Evolutionary conservation across 176 grass and related monocot species (phyloP).

Genomic region (Canna indica): DNA sequence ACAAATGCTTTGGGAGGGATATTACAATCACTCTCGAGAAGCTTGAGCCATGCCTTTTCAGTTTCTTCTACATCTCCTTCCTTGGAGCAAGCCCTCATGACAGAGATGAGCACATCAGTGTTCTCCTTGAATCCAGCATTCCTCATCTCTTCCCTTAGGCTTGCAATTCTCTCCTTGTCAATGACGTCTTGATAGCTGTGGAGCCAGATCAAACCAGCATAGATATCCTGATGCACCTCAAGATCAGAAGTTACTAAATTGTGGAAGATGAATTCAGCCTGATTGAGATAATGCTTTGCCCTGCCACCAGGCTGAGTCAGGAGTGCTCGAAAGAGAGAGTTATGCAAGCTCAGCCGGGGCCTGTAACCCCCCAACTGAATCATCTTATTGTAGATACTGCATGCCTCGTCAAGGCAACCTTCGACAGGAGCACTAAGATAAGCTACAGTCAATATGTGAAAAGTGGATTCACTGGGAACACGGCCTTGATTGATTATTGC

Average conservation of each 20-base stretch:
- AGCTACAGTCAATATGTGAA: slow-evolving; percentile 72
- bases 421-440: slow-evolving; percentile 55
- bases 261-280: slow-evolving; percentile 84
- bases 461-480: slow-evolving; percentile 82
- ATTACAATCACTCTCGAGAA: slow-evolving; percentile 48
- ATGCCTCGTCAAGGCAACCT: slow-evolving; percentile 60
- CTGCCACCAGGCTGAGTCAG: slow-evolving; percentile 62
- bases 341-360: slow-evolving; percentile 69
- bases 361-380: slow-evolving; percentile 75
- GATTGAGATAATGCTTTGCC: slow-evolving; percentile 68
- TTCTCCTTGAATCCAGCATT: slow-evolving; percentile 46
- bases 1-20: slow-evolving; percentile 71
- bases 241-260: slow-evolving; percentile 69
- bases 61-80: slow-evolving; percentile 71
- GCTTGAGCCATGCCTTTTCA: slow-evolving; percentile 56
- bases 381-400: slow-evolving; percentile 92
- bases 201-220: slow-evolving; percentile 84
- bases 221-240: slow-evolving; percentile 58
- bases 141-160: slow-evolving; percentile 69
- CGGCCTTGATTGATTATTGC: slow-evolving; percentile 65
- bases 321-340: slow-evolving; percentile 70
- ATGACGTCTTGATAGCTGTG: slow-evolving; percentile 94
- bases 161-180: slow-evolving; percentile 55
- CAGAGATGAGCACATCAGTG: slow-evolving; percentile 68
- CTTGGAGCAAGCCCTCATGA: slow-evolving; percentile 87